Evolutionary conservation across 345 rosid species (phyloP).

Genomic region (Dipteronia dyeriana): DNA sequence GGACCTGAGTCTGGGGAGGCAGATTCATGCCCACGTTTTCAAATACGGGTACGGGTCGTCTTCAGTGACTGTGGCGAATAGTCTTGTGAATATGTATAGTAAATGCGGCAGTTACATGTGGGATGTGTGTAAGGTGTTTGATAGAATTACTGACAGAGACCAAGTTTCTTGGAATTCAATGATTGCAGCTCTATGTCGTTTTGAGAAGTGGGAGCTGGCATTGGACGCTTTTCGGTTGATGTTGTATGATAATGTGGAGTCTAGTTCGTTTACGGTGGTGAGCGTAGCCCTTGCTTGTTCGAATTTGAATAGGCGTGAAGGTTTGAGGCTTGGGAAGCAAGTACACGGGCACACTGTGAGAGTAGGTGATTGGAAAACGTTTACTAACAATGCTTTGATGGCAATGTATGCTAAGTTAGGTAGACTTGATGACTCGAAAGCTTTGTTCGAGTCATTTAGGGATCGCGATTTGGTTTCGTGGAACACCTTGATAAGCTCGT

Average conservation of each 20-base stretch:
- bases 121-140: constrained; percentile 65
- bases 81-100: constrained; percentile 71
- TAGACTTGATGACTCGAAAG: constrained; percentile 42
- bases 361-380: constrained; percentile 57
- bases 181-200: constrained; percentile 62
- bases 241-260: constrained; percentile 55
- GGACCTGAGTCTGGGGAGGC: constrained; percentile 58
- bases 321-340: constrained; percentile 71
- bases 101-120: constrained; percentile 56
- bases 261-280: constrained; percentile 85
- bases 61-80: constrained; percentile 58
- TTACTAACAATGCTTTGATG: constrained; percentile 74
- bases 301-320: constrained; percentile 39
- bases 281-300: constrained; percentile 78
- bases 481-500: constrained; percentile 76
- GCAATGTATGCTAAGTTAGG: constrained; percentile 80
- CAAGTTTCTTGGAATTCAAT: constrained; percentile 90
- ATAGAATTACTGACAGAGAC: constrained; percentile 70
- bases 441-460: constrained; percentile 49
- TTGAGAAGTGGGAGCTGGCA: constrained; percentile 70
- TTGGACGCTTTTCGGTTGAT: constrained; percentile 63
- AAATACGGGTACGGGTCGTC: constrained; percentile 62
- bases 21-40: constrained; percentile 77
- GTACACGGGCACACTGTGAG: constrained; percentile 70
- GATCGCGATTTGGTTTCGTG: constrained; percentile 80